phyloP scores from a whole-genome alignment of 306 rosid genomes.

The Acacia confusa region DNA sequence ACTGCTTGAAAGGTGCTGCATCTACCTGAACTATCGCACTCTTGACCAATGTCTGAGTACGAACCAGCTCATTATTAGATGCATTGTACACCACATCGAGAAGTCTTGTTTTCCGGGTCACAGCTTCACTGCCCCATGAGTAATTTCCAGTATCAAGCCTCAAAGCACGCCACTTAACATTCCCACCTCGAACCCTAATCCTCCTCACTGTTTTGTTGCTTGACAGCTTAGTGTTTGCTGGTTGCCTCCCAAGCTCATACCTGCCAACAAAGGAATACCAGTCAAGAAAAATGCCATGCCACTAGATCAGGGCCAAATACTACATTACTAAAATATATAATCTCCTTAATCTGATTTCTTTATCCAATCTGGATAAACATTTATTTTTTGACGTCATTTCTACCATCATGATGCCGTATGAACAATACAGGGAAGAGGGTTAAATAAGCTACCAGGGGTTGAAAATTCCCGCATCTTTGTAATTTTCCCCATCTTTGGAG shows the following conservation, averaged over 20 bases:
- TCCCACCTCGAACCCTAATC: neutral
- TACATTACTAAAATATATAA: neutral
- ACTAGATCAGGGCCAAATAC: neutral
- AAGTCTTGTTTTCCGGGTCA: neutral
- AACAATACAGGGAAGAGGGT: neutral
- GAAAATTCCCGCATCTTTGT: neutral
- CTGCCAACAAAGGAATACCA: neutral
- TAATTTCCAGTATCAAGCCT: neutral
- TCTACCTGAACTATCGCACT: neutral
- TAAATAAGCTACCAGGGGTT: neutral
- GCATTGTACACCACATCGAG: slow-evolving; percentile 5
- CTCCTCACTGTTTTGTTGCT: slow-evolving; percentile 1
- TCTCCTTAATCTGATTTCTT: neutral
- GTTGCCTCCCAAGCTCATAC: slow-evolving; percentile 1
- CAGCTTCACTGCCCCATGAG: slow-evolving; percentile 1
- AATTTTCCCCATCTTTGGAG: no score
- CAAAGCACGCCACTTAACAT: slow-evolving; percentile 1
- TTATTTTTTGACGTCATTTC: neutral
- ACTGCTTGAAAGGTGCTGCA: neutral
- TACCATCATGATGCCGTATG: neutral
- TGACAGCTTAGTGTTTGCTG: neutral
- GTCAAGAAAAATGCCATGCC: neutral
- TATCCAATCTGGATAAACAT: neutral
- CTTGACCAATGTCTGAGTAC: slow-evolving; percentile 5
- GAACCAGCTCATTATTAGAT: neutral